Evolutionary conservation across 345 rosid genomes (phyloP).

Genomic region (Eucalyptus marginata): DNA sequence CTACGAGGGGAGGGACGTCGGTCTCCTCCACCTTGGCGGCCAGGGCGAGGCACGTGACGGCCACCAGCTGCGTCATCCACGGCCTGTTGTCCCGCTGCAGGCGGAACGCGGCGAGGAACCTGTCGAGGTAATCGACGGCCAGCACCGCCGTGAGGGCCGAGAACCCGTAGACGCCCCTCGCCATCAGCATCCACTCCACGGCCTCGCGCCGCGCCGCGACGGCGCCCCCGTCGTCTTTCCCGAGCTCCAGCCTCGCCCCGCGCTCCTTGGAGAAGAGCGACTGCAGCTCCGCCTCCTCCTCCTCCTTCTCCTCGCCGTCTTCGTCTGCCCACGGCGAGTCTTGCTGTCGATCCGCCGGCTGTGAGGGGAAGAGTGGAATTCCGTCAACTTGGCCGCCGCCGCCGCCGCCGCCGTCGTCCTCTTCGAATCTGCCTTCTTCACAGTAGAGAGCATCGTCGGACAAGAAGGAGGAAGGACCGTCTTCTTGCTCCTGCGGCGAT

Average conservation of each 20-base stretch:
- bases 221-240: neutral
- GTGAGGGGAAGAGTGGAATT: slow-evolving; percentile 9
- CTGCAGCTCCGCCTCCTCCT: slow-evolving; percentile 21
- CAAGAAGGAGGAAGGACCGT: slow-evolving; percentile 10
- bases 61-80: slow-evolving; percentile 86
- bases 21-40: slow-evolving; percentile 97
- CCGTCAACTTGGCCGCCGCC: slow-evolving; percentile 15
- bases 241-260: slow-evolving; percentile 3
- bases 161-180: slow-evolving; percentile 56
- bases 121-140: slow-evolving; percentile 74
- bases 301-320: neutral
- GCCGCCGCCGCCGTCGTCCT: slow-evolving; percentile 25
- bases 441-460: slow-evolving; percentile 57
- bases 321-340: slow-evolving; percentile 68
- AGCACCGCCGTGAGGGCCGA: slow-evolving; percentile 57
- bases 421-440: slow-evolving; percentile 63
- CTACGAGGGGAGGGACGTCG: slow-evolving; percentile 67
- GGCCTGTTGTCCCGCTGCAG: slow-evolving; percentile 49
- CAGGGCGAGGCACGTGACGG: slow-evolving; percentile 81
- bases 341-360: slow-evolving; percentile 27
- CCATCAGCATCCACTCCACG: slow-evolving; percentile 71
- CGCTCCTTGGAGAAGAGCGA: slow-evolving; percentile 56
- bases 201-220: slow-evolving; percentile 43
- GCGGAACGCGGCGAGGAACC: slow-evolving; percentile 43
- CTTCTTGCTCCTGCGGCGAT: neutral